phyloP scores from a whole-genome alignment of 345 rosid species.

The Angophora floribunda region DNA sequence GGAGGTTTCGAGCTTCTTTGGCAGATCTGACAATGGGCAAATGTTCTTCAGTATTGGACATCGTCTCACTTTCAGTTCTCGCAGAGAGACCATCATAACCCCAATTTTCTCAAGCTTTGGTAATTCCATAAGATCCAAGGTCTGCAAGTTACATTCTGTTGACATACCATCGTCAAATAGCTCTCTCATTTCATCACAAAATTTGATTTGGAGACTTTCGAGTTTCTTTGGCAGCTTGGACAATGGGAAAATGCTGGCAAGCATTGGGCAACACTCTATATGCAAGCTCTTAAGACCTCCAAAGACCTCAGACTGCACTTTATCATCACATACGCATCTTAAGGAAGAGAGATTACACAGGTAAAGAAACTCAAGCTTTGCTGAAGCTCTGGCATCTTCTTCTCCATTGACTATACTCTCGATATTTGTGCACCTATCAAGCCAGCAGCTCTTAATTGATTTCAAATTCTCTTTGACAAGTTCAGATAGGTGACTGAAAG shows the following conservation, averaged over 20 bases:
- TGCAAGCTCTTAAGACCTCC: slow-evolving; percentile 22
- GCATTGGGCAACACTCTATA: slow-evolving; percentile 38
- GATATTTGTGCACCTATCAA: slow-evolving; percentile 17
- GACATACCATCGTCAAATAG: background rate
- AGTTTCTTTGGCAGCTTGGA: slow-evolving; percentile 15
- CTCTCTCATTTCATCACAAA: slow-evolving; percentile 29
- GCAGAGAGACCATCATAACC: background rate
- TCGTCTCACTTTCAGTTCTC: background rate
- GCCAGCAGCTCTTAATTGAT: slow-evolving; percentile 18
- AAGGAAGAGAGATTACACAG: slow-evolving; percentile 22
- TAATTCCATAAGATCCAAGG: slow-evolving; percentile 21
- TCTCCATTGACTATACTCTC: slow-evolving; percentile 1
- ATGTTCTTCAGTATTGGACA: background rate
- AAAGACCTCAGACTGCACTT: background rate
- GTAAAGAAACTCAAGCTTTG: slow-evolving; percentile 22
- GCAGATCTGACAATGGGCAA: slow-evolving; percentile 7
- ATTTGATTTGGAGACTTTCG: slow-evolving; percentile 15
- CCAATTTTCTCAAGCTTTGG: slow-evolving; percentile 17
- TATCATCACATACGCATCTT: slow-evolving; percentile 3
- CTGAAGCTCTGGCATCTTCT: slow-evolving; percentile 8
- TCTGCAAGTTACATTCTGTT: slow-evolving; percentile 1
- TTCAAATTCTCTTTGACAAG: slow-evolving; percentile 4
- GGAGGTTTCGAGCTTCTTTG: slow-evolving; percentile 20
- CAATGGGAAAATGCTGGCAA: slow-evolving; percentile 6
- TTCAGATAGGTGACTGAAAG: slow-evolving; percentile 11